A percentile compares a stretch with the other conserved stretches of the same genome.
These are phyloP conservation scores for Streptanthus diversifolius DNA, from an alignment of 345 rosid genomes.

Conservation along the genomic window DNA sequence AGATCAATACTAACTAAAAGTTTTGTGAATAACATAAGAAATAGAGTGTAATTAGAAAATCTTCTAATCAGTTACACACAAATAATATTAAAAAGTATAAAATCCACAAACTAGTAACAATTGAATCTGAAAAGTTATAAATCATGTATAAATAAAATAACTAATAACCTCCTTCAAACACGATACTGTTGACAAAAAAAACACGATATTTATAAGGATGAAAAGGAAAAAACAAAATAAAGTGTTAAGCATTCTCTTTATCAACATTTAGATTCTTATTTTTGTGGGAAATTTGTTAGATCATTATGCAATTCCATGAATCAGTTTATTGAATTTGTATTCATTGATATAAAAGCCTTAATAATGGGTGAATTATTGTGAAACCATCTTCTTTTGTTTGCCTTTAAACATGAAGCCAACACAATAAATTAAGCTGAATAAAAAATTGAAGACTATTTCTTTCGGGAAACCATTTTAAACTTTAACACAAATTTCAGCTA, in stretches of 20 bases:
- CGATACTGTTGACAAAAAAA: no score
- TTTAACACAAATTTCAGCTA: constrained; percentile 7
- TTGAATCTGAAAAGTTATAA: neutral
- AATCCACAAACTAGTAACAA: neutral
- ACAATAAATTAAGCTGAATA: constrained; percentile 2
- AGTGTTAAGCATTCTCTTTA: neutral
- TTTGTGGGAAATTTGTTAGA: neutral
- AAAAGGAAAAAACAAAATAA: neutral
- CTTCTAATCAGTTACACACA: neutral
- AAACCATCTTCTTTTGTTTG: constrained; percentile 26
- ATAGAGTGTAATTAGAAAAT: neutral
- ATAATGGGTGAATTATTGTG: constrained; percentile 22
- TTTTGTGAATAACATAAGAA: neutral
- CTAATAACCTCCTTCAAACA: neutral
- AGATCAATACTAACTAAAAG: neutral
- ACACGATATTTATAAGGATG: neutral
- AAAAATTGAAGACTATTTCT: neutral
- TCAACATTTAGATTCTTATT: neutral
- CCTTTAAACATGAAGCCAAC: constrained; percentile 34
- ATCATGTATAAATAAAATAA: neutral
- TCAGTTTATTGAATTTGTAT: neutral
- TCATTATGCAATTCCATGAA: neutral
- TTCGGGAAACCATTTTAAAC: neutral
- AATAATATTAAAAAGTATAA: neutral
- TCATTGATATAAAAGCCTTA: constrained; percentile 7